Evolutionary conservation across 179 eudicot genomes (phyloP).

Genomic region (Beta lomatogona): DNA sequence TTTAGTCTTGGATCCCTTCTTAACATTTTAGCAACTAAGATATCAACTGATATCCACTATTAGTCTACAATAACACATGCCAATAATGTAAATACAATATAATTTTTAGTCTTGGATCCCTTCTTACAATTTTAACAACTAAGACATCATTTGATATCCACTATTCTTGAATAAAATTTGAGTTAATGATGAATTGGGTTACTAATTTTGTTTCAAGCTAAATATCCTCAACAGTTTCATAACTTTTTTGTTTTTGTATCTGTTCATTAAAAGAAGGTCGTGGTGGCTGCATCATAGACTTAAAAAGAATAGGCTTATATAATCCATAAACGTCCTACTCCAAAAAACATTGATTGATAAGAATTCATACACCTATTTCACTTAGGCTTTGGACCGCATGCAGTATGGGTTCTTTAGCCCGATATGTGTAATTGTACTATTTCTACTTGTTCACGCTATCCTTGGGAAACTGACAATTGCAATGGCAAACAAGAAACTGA

Average conservation of each 20-base stretch:
- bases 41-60: no score
- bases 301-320: not conserved
- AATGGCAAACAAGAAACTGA: no score
- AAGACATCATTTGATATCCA: no score
- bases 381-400: constrained; percentile 30
- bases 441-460: constrained; percentile 29
- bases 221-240: not conserved
- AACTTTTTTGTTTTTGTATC: not conserved
- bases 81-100: no score
- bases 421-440: constrained; percentile 18
- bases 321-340: constrained; percentile 21
- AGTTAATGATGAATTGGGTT: no score
- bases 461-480: not conserved
- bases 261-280: not conserved
- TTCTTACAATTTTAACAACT: no score
- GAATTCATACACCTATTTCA: not conserved
- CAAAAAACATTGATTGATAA: constrained; percentile 13
- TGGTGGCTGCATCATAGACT: constrained; percentile 5
- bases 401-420: constrained; percentile 26
- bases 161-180: no score
- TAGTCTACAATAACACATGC: no score
- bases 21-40: no score
- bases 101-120: no score
- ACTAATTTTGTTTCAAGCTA: no score
- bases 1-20: no score